Evolutionary conservation across 176 grass and related monocot genomes (phyloP), one percentile per base, ranked within the genome.

Genomic region (Lolium multiflorum): DNA sequence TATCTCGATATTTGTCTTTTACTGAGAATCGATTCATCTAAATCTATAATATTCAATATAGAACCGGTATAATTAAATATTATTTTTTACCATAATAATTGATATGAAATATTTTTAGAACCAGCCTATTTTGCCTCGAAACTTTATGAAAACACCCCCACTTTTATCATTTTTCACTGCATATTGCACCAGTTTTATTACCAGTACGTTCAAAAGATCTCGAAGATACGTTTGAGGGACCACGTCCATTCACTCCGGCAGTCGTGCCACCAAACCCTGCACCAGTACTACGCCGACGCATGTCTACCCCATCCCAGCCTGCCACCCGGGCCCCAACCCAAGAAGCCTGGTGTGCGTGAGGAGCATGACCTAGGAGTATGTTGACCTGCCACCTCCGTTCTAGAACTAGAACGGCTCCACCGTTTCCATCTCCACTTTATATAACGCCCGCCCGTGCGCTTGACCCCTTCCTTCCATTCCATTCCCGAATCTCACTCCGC

Each of bases 381-480:
- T 63, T 63, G 60, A 26, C n/a, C 60, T 43, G 41, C 41, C 41
- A 43, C 41, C 50, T 52, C 14, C 31, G 28, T 18, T 38, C 31
- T 15, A 64, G 43, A 84, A 64, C 12, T 3, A 17, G 80, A 80
- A 80, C 66, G 25, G 18, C n/a, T 41, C 26, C 68, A 54, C 41
- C 25, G 13, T 62, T 22, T 31, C 57, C 61, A 15, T 25, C 66
- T 69, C 13, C 7, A 0, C 74, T 68, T 44, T 63, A 86, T 63
- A 73, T 20, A 1, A 1, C 81, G 35, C 49, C 57, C 62, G 39
- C 14, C 35, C 90, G 59, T 65, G 25, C 74, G 58, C 20, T 67
- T 41, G 28, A 81, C 69, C 16, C 41, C 64, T 50, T 12, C n/a
- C 62, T 89, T 87, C 91, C 84, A 38, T 24, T 48, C 87, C 73